phyloP scores from a whole-genome alignment of 2,329 filamentous ascomycete genomes.

The Metarhizium anisopliae region DNA sequence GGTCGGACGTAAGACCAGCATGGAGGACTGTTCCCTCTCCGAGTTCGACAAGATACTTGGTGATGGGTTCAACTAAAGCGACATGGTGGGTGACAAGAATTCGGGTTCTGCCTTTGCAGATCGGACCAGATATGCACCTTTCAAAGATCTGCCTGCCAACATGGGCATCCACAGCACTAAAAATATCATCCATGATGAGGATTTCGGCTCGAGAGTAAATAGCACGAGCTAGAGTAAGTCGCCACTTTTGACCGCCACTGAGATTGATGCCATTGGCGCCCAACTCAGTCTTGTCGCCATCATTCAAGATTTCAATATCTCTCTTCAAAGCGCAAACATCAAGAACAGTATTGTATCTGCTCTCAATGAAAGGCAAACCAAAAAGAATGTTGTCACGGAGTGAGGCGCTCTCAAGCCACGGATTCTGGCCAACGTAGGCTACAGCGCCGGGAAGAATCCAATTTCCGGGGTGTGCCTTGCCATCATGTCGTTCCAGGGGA shows the following conservation, averaged over 20 bases:
- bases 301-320: conserved; percentile 65
- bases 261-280: conserved; percentile 80
- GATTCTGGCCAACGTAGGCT: conserved; percentile 70
- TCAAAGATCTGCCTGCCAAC: conserved; percentile 74
- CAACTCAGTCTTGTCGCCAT: conserved; percentile 73
- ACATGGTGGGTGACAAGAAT: conserved; percentile 79
- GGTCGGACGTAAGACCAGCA: conserved; percentile 56
- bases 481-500: conserved; percentile 48
- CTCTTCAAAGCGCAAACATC: conserved; percentile 65
- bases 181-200: conserved; percentile 74
- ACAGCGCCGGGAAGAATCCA: conserved; percentile 64
- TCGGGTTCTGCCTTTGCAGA: conserved; percentile 60
- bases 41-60: conserved; percentile 67
- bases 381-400: conserved; percentile 74
- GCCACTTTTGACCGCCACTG: conserved; percentile 76
- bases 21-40: conserved; percentile 58
- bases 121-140: conserved; percentile 61
- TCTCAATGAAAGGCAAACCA: conserved; percentile 58
- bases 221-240: conserved; percentile 69
- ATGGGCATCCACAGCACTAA: conserved; percentile 74
- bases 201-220: conserved; percentile 72
- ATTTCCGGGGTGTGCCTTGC: conserved; percentile 50
- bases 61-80: conserved; percentile 57
- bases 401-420: conserved; percentile 78
- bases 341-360: conserved; percentile 63